These are phyloP conservation scores for Torulaspora indica DNA, from an alignment of 805 yeast species.

Conservation along the genomic window DNA sequence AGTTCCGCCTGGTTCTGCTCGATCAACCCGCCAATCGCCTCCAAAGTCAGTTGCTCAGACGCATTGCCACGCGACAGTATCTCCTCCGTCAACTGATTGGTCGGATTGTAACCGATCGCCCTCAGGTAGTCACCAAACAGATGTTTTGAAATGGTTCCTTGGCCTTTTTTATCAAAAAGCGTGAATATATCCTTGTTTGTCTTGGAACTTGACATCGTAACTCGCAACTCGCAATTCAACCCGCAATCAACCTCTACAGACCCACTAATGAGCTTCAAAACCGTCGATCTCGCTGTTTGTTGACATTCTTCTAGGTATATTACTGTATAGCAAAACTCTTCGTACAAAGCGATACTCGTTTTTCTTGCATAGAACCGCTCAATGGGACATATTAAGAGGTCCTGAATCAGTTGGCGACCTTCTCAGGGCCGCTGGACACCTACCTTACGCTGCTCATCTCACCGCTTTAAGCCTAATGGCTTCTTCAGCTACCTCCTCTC, in stretches of 20 bases:
- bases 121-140: conserved; percentile 89
- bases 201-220: conserved; percentile 36
- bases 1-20: conserved; percentile 25
- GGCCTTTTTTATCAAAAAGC: conserved; percentile 91
- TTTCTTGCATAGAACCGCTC: too few species aligned
- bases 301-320: not conserved
- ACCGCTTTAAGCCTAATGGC: too few species aligned
- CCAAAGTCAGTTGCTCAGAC: conserved; percentile 27
- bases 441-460: too few species aligned
- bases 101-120: conserved; percentile 98
- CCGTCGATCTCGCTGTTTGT: too few species aligned
- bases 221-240: too few species aligned
- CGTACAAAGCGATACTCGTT: not conserved
- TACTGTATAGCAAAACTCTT: not conserved
- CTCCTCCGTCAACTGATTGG: conserved; percentile 45
- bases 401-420: too few species aligned
- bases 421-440: too few species aligned
- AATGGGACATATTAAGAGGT: not conserved
- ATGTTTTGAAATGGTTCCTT: conserved; percentile 80
- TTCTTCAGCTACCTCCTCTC: too few species aligned
- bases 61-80: conserved; percentile 20
- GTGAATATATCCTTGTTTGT: conserved; percentile 88
- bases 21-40: conserved; percentile 26
- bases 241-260: not conserved
- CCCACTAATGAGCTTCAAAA: not conserved